Evolutionary conservation across 768 basidiomycete genomes (phyloP).

Genomic region (Lentinula detonsa): DNA sequence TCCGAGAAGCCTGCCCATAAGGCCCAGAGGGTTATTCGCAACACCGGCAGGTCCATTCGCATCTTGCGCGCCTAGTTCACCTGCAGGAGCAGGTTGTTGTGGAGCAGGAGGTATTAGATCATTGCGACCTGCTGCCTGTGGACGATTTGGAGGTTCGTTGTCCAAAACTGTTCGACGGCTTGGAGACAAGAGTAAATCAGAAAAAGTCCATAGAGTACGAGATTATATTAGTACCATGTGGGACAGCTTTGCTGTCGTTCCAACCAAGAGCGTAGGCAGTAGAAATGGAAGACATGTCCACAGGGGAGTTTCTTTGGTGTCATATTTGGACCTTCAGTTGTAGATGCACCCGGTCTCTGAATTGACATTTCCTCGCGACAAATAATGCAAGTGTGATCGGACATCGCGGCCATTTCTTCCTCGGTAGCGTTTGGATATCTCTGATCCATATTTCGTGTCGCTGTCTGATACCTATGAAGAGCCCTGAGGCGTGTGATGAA

Average conservation of each 20-base stretch:
- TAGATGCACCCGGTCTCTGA: slow-evolving; percentile 20
- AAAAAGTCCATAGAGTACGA: not conserved
- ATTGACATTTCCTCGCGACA: slow-evolving; percentile 92
- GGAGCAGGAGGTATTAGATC: slow-evolving; percentile 17
- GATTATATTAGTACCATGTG: slow-evolving; percentile 67
- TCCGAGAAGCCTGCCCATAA: slow-evolving; percentile 53
- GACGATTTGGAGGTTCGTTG: slow-evolving; percentile 25
- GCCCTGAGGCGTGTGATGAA: slow-evolving; percentile 86
- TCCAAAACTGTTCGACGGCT: slow-evolving; percentile 80
- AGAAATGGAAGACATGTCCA: slow-evolving; percentile 97
- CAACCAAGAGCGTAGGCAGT: slow-evolving; percentile 95
- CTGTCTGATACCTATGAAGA: slow-evolving; percentile 86
- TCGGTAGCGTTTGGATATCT: slow-evolving; percentile 89
- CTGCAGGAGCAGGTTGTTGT: slow-evolving; percentile 23
- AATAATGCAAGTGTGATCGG: slow-evolving; percentile 94
- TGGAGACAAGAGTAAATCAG: not conserved
- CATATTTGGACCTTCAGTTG: slow-evolving; percentile 76
- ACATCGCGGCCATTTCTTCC: slow-evolving; percentile 75
- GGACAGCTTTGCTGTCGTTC: slow-evolving; percentile 99
- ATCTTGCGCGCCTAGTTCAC: slow-evolving; percentile 21
- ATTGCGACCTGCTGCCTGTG: slow-evolving; percentile 15
- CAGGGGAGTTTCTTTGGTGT: slow-evolving; percentile 96
- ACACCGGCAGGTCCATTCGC: slow-evolving; percentile 33
- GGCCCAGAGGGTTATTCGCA: slow-evolving; percentile 36
- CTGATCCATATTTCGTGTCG: slow-evolving; percentile 95